phyloP scores from a whole-genome alignment of 2,329 filamentous ascomycete genomes.

The Myriosclerotinia curreyana region DNA sequence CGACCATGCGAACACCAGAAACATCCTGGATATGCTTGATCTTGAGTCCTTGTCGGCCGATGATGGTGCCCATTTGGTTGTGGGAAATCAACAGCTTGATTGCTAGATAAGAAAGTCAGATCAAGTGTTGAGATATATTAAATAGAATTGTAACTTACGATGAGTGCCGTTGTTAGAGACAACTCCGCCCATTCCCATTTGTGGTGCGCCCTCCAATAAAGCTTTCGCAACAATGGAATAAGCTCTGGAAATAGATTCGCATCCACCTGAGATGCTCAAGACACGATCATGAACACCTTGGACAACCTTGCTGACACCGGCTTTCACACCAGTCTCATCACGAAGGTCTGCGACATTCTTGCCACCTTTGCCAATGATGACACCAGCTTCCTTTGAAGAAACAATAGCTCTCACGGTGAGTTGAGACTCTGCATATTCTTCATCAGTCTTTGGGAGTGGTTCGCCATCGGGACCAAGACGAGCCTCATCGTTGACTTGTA shows the following conservation, averaged over 20 bases:
- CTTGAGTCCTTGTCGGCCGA: constrained; percentile 91
- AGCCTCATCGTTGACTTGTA: constrained; percentile 63
- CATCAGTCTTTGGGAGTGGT: constrained; percentile 82
- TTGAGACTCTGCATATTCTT: constrained; percentile 91
- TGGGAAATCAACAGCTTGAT: constrained; percentile 98
- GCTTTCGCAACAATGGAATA: constrained; percentile 92
- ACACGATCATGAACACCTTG: constrained; percentile 97
- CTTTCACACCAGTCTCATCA: constrained; percentile 96
- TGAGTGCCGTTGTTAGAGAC: constrained; percentile 87
- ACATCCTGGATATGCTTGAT: constrained; percentile 99
- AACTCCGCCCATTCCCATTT: constrained; percentile 93
- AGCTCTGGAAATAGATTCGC: constrained; percentile 84
- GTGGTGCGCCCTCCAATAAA: constrained; percentile 86
- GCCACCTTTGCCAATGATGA: constrained; percentile 98
- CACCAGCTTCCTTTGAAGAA: constrained; percentile 96
- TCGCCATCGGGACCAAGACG: constrained; percentile 71
- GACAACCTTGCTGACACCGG: constrained; percentile 97
- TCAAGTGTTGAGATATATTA: neutral
- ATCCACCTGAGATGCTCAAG: constrained; percentile 86
- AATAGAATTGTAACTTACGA: constrained; percentile 59
- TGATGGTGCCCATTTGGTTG: constrained; percentile 99
- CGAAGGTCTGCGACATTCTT: constrained; percentile 97
- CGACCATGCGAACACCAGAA: constrained; percentile 97
- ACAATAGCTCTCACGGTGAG: constrained; percentile 96
- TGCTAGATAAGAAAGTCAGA: constrained; percentile 51